Evolutionary conservation across 2,329 filamentous ascomycete species (phyloP).

Genomic region (Paradendryphiella salina): DNA sequence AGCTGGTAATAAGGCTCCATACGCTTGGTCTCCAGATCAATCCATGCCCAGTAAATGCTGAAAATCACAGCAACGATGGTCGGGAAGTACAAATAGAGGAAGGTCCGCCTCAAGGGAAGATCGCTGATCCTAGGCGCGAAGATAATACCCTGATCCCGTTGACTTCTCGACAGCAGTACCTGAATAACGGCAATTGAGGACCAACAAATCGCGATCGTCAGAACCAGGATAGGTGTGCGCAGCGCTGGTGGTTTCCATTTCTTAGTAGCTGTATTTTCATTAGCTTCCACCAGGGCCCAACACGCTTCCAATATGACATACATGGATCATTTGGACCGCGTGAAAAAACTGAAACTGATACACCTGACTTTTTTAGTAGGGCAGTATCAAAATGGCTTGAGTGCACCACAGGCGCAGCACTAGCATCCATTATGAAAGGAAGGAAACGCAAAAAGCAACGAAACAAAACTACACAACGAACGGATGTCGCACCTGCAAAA

Average conservation of each 20-base stretch:
- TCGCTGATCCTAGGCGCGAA: conserved; percentile 44
- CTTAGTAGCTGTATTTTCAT: neutral
- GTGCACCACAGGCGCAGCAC: neutral
- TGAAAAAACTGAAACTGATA: neutral
- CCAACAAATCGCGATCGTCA: conserved; percentile 18
- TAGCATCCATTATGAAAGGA: neutral
- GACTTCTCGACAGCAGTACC: conserved; percentile 49
- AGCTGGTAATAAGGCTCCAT: conserved; percentile 65
- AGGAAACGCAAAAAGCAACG: neutral
- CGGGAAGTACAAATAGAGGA: conserved; percentile 55
- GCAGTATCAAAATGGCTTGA: neutral
- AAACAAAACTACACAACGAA: neutral
- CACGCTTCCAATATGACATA: neutral
- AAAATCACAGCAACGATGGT: conserved; percentile 60
- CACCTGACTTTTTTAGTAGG: neutral
- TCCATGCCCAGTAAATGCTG: conserved; percentile 62
- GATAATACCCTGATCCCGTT: conserved; percentile 49
- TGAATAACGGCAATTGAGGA: conserved; percentile 53
- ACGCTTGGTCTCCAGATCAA: conserved; percentile 62
- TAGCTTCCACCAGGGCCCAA: neutral
- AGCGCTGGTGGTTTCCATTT: conserved; percentile 30
- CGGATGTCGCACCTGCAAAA: neutral
- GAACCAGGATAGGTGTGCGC: conserved; percentile 16
- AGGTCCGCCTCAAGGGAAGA: conserved; percentile 50
- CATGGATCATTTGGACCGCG: neutral